phyloP scores from a whole-genome alignment of 75 land plant species.

The Picea sitchensis region DNA sequence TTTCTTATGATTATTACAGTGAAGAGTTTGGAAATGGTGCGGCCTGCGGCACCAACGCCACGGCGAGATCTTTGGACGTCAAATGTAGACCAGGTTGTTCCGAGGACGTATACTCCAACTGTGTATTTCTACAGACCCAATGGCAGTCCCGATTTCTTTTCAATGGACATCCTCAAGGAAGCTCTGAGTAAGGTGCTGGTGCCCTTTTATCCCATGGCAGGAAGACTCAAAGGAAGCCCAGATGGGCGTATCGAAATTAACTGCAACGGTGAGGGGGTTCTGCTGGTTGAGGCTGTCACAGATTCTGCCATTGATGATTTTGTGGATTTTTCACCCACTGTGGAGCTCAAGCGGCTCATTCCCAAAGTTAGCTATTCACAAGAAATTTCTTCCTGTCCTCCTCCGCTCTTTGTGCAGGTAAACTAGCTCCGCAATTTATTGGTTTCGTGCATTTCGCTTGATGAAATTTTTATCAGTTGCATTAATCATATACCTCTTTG shows the following conservation, averaged over 20 bases:
- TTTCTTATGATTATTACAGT: too few relatives aligned
- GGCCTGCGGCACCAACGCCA: too few relatives aligned
- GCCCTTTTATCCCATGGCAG: conserved; percentile 58
- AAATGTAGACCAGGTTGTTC: too few relatives aligned
- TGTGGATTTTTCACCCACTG: too few relatives aligned
- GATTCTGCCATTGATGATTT: too few relatives aligned
- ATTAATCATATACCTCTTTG: too few relatives aligned
- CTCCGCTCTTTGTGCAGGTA: conserved; percentile 55
- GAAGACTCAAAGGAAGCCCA: conserved; percentile 28
- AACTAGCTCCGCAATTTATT: neutral
- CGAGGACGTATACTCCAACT: too few relatives aligned
- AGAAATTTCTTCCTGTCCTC: conserved; percentile 9
- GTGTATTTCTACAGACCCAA: too few relatives aligned
- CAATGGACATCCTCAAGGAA: conserved; percentile 17
- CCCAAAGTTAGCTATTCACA: conserved; percentile 25
- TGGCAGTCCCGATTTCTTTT: conserved; percentile 9
- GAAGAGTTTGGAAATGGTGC: too few relatives aligned
- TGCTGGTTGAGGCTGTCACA: conserved; percentile 17
- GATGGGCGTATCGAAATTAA: conserved; percentile 53
- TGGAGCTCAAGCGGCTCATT: conserved; percentile 19
- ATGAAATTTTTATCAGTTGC: too few relatives aligned
- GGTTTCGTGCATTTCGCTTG: too few relatives aligned
- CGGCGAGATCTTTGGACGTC: too few relatives aligned
- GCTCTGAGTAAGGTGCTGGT: conserved; percentile 47
- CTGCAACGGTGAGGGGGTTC: conserved; percentile 48